These are phyloP conservation scores for Lachnellula subtilissima DNA, from an alignment of 2,329 filamentous ascomycete genomes.

Conservation along the genomic window DNA sequence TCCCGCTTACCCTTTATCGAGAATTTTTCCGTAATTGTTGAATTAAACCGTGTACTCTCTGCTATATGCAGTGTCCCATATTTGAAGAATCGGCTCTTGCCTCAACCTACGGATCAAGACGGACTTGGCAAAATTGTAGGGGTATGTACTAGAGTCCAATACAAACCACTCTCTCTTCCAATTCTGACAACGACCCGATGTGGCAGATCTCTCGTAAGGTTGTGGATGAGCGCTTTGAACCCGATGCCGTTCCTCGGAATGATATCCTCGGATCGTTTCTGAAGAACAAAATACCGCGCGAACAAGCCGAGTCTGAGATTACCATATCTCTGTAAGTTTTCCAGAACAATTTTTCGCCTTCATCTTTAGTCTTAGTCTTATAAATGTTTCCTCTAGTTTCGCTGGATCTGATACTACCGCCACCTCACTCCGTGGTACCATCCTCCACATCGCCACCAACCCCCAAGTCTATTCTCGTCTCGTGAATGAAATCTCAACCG, in stretches of 20 bases:
- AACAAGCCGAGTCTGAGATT: constrained; percentile 8
- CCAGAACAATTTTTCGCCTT: neutral
- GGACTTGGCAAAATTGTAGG: constrained; percentile 40
- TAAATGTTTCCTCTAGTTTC: constrained; percentile 25
- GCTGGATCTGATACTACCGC: constrained; percentile 56
- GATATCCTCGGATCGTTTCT: constrained; percentile 50
- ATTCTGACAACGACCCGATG: neutral
- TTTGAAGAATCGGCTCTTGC: constrained; percentile 38
- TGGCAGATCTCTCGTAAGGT: constrained; percentile 18
- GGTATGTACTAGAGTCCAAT: constrained; percentile 29
- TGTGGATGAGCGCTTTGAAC: constrained; percentile 40
- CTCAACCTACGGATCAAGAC: constrained; percentile 35
- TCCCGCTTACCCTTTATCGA: constrained; percentile 41
- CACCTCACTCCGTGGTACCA: constrained; percentile 39
- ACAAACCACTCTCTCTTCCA: neutral
- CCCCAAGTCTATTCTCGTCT: constrained; percentile 10
- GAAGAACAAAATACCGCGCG: neutral
- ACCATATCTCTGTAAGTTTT: constrained; percentile 25
- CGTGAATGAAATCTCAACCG: constrained; percentile 10
- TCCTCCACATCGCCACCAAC: constrained; percentile 16
- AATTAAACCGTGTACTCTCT: constrained; percentile 36
- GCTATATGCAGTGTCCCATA: neutral
- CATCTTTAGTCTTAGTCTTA: neutral
- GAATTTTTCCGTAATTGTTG: constrained; percentile 39
- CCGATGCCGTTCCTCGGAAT: constrained; percentile 32